Conservation (phyloP, 257 asterid species). For the Schizonepeta tenuifolia region DNA sequence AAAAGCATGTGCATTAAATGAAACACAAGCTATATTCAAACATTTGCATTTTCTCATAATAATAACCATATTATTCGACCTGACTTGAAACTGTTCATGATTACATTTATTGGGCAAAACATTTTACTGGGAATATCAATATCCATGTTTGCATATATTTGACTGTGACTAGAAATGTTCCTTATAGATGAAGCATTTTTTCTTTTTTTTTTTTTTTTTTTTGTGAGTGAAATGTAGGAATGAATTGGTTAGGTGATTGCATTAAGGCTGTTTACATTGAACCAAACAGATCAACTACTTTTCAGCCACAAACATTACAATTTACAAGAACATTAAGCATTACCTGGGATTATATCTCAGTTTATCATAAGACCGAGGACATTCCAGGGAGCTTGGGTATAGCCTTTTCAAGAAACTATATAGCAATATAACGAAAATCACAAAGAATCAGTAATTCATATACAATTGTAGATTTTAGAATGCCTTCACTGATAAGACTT, state of each 20-base stretch:
- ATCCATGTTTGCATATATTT: neutral
- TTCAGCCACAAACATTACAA: conserved; percentile 23
- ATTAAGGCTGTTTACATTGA: conserved; percentile 15
- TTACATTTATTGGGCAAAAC: conserved; percentile 18
- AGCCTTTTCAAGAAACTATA: conserved; percentile 87
- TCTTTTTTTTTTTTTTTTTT: too few relatives aligned
- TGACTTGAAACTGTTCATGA: conserved; percentile 25
- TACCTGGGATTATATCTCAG: conserved; percentile 91
- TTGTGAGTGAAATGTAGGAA: neutral
- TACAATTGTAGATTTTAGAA: conserved; percentile 8
- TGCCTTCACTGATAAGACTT: neutral
- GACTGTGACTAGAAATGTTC: conserved; percentile 1
- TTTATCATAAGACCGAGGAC: conserved; percentile 97
- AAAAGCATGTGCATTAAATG: neutral
- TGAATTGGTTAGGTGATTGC: conserved; percentile 8
- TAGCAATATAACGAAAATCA: conserved; percentile 16
- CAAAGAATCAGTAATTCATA: conserved; percentile 26
- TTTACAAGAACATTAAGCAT: conserved; percentile 19
- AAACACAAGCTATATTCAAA: neutral
- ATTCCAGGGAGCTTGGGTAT: conserved; percentile 66
- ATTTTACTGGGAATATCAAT: neutral
- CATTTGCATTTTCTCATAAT: conserved; percentile 11
- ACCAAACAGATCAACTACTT: conserved; percentile 20
- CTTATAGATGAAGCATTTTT: conserved; percentile 20
- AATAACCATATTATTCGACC: conserved; percentile 14